Base-by-base conservation (phyloP, 495 filamentous ascomycete genomes). In the Articulospora tetracladia region DNA sequence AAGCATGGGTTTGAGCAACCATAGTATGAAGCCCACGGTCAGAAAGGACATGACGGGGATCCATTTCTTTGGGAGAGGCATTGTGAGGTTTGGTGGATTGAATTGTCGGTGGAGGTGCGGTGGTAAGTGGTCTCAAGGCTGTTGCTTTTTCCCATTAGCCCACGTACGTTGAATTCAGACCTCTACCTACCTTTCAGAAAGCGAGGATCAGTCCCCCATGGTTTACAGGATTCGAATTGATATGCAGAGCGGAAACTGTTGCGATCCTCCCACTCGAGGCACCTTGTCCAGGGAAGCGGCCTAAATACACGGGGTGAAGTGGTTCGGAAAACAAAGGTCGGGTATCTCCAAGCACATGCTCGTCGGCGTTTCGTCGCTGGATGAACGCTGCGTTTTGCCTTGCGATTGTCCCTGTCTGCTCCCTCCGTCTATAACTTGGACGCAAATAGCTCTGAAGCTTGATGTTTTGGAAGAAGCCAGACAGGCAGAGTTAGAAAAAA, bases 31-130 rank as follows among this genome's bases (percentile, higher is more conserved):
- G 7, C 23, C 49, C 12, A 55, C 36, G 3, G 51, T 55, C 3
- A 60, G 39, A 13, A 60, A 55, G 24, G 58, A 55, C n/a, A 54
- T 11, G 0, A 60, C 32, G 13, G 58, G 58, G 7, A 60, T 60
- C 32, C 48, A 55, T 34, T 55, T 55, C 51, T 49, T 60, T 23
- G 58, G 58, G 24, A 60, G 10, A n/a, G 34, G 24, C 58, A 55
- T 60, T 44, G 28, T 49, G 30, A 44, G 39, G 39, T 44, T 44
- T 44, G 39, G 3, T 8, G 39, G 15, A 19, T 44, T 44, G 39
- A 44, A 32, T 32, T 44, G 17, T 44, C 39, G 39, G 17, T 34
- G 15, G 39, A 17, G n/a, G 3, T 3, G n/a, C 39, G 3, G 39
- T 7, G 39, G 39, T 44, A 44, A 44, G 39, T 8, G 3, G 39